A percentile compares a stretch with the other conserved stretches of the same genome.
These are phyloP conservation scores for Chenopodium formosanum DNA, from an alignment of 148 eudicot species.

Conservation along the genomic window DNA sequence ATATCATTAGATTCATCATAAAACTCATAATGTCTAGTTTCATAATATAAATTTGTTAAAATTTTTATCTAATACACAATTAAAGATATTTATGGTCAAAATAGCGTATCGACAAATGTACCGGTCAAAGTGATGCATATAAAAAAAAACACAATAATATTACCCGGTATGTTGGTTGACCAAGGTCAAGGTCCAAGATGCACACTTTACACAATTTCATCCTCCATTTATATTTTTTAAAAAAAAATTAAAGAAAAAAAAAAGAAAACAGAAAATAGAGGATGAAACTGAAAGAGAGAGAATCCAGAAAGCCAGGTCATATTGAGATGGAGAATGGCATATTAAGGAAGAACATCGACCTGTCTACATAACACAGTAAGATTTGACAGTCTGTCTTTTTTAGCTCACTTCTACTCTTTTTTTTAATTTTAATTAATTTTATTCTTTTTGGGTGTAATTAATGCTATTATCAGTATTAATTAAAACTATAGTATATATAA, in stretches of 20 bases:
- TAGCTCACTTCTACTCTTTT: not conserved
- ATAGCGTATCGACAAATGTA: no score
- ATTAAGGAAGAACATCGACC: slow-evolving; percentile 18
- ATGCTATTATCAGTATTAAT: not conserved
- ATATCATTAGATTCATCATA: no score
- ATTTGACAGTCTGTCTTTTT: slow-evolving; percentile 13
- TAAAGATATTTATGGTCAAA: no score
- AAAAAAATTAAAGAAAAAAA: not conserved
- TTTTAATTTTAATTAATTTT: not conserved
- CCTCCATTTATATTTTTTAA: no score
- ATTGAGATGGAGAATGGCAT: slow-evolving; percentile 8
- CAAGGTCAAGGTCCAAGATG: no score
- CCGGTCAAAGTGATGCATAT: no score
- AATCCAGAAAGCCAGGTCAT: slow-evolving; percentile 12
- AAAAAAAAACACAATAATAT: no score
- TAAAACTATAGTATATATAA: not conserved
- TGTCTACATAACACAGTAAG: slow-evolving; percentile 3
- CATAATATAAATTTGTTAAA: no score
- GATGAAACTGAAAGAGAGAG: not conserved
- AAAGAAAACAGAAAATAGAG: not conserved
- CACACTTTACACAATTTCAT: no score
- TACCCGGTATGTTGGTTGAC: no score
- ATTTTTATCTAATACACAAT: no score
- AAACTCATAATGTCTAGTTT: no score
- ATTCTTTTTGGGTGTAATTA: not conserved